phyloP scores from a whole-genome alignment of 2,329 filamentous ascomycete species.

The Tolypocladium endophyticum region DNA sequence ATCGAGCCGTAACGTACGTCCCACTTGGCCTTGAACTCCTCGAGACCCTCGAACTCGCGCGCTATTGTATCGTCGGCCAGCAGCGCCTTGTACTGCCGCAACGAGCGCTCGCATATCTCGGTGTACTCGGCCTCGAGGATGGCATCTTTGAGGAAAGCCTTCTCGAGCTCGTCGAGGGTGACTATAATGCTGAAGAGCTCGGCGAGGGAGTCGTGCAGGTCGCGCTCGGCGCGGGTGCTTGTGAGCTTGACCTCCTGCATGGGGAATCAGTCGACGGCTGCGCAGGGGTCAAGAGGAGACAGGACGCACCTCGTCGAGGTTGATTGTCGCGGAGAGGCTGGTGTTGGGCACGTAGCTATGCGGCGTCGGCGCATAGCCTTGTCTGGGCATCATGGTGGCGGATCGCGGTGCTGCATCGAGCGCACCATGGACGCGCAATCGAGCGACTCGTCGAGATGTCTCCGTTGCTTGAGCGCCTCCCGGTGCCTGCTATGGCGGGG shows the following conservation, averaged over 20 bases:
- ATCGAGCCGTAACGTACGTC: slow-evolving; percentile 50
- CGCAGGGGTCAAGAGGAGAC: background rate
- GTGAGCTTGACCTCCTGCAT: slow-evolving; percentile 86
- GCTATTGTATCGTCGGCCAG: slow-evolving; percentile 84
- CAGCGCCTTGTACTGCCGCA: slow-evolving; percentile 96
- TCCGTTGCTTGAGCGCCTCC: background rate
- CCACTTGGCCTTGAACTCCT: slow-evolving; percentile 87
- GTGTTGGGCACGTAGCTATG: slow-evolving; percentile 86
- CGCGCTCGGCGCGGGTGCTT: slow-evolving; percentile 75
- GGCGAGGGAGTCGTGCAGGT: slow-evolving; percentile 89
- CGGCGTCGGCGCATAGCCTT: slow-evolving; percentile 80
- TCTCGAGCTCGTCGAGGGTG: slow-evolving; percentile 89
- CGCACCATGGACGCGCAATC: background rate
- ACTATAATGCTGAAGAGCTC: slow-evolving; percentile 97
- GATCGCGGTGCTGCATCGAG: slow-evolving; percentile 17
- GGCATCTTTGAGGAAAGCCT: slow-evolving; percentile 92
- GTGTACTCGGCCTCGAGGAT: slow-evolving; percentile 88
- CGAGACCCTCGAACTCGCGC: slow-evolving; percentile 76
- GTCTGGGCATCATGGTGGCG: slow-evolving; percentile 41
- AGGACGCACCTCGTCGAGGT: slow-evolving; percentile 73
- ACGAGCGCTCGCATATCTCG: slow-evolving; percentile 83
- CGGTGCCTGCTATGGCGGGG: slow-evolving; percentile 1
- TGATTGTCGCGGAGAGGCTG: slow-evolving; percentile 77
- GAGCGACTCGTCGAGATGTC: background rate
- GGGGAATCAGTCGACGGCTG: slow-evolving; percentile 8